Base-by-base conservation (phyloP, 139 green algal species). In the Chlorella ohadii region DNA sequence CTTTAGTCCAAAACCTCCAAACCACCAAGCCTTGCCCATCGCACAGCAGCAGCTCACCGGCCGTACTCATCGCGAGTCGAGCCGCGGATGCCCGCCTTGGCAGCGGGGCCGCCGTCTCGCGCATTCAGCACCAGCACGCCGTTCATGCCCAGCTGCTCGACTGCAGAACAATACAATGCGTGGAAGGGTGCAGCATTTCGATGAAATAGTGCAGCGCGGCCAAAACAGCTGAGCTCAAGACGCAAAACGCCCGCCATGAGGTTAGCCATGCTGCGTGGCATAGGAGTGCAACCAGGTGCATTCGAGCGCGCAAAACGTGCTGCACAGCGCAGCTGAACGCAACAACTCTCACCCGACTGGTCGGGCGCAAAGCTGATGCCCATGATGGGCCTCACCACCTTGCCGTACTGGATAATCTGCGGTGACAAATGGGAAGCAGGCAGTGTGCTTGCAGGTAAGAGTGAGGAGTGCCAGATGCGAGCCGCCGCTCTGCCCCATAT, bases 291-390 rank as follows among this genome's bases (percentile, higher is more conserved):
- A n/a, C n/a, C n/a, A n/a, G n/a, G n/a, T n/a, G n/a, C n/a, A n/a
- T n/a, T n/a, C n/a, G n/a, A n/a, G 9, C 44, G 44, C 7, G 2
- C 51, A 59, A 59, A 19, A 22, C 12, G 12, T 59, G 12, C 51
- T 23, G 3, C 7, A 27, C 75, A 57, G 3, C 33, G 6, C 77
- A 7, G 25, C 65, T 67, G 15, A 85, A 44, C 72, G 82, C 57
- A 22, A 90, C 85, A 28, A 57, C 89, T 1, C 44, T 0, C 59
- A 82, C 76, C 59, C 1, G 91, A 92, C 76, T 93, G 89, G 79
- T 98, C 96, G 16, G 95, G 94, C 0, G 95, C 95, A 87, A 98
- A 98, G 38, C 91, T 88, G 83, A 98, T 98, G 72, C 96, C 96
- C n/a, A 98, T 85, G 28, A 98, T 84, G 2, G 96, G 96, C 17